Base-by-base conservation (phyloP, 306 rosid genomes). In the Sesbania bispinosa region DNA sequence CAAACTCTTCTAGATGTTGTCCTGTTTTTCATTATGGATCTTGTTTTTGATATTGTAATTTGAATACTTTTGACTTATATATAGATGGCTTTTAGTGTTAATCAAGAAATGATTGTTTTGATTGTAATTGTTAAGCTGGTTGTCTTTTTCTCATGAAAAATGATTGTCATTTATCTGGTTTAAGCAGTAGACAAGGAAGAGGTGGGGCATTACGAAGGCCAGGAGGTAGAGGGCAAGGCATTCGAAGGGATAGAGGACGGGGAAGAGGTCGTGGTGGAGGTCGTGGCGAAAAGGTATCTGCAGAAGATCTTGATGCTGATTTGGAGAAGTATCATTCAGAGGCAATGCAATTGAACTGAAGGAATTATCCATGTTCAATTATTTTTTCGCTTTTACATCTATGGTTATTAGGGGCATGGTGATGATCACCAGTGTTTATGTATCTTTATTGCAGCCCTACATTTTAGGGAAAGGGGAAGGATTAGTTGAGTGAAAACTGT, bases 291-390 rank as follows among this genome's bases (percentile, higher is more conserved):
- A 95, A 89, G 74, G 58, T 92, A 51, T 95, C 96, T 33, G 96
- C 97, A 10, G 97, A 89, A 52, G 99, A 89, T 67, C 92, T 95
- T 75, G 97, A 95, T 85, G 96, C 96, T 61, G 99, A 95, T 36
- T 77, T 95, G 88, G 96, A 91, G 85, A 95, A 92, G 84, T 95
- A 95, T 79, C 97, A 91, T 79, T 76, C 93, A 39, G 93, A 88
- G 80, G 85, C 96, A 53, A 89, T 91, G 97, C 86, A 91, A 73
- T 67, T 74, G 53, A 85, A 84, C 72, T 88, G 71, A 83, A 85
- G 81, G 52, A 67, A 58, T 68, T 10, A 54, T 47, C 42, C 29
- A 16, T 75, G 65, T 78, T 86, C 71, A 62, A 71, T 66, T 80
- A 71, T 69, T 80, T 77, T 77, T 52, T 64, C 51, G 84, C 84